Conservation (phyloP, 495 filamentous ascomycete species). For the Chaetomium cochliodes region DNA sequence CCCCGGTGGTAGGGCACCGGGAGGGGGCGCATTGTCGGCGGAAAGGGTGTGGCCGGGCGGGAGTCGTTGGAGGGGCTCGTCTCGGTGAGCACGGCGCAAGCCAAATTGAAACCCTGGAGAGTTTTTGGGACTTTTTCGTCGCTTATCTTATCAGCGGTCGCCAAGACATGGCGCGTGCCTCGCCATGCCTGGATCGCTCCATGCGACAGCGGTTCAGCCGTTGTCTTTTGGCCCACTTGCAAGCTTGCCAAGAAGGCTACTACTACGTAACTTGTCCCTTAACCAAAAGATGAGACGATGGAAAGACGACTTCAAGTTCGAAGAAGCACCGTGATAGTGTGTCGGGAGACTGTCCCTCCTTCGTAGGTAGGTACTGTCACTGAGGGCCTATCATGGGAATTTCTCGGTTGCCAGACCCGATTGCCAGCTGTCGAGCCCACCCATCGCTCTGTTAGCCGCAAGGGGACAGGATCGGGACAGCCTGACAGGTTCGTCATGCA, state of each 20-base stretch:
- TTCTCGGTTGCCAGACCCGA: not conserved
- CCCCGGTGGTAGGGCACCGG: not conserved
- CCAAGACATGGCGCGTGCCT: not conserved
- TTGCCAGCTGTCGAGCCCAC: not conserved
- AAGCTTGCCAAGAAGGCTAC: not conserved
- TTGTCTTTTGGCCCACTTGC: slow-evolving; percentile 19
- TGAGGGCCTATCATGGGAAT: too few relatives aligned
- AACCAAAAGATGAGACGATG: not conserved
- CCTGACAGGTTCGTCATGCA: slow-evolving; percentile 6
- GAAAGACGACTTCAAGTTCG: not conserved
- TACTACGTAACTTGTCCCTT: too few relatives aligned
- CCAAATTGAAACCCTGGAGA: not conserved
- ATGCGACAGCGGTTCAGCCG: slow-evolving; percentile 9
- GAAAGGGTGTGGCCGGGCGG: not conserved
- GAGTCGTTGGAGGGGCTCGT: not conserved
- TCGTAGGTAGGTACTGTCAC: not conserved
- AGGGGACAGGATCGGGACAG: not conserved
- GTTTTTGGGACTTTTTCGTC: not conserved
- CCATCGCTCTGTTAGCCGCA: slow-evolving; percentile 8
- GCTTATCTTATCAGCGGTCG: not conserved
- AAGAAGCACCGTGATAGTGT: not conserved
- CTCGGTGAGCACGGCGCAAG: not conserved
- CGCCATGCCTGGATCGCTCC: not conserved
- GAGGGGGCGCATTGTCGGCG: not conserved
- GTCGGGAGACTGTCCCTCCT: too few relatives aligned